phyloP scores from a whole-genome alignment of 495 filamentous ascomycete genomes.

The Penicillium tannophilum region DNA sequence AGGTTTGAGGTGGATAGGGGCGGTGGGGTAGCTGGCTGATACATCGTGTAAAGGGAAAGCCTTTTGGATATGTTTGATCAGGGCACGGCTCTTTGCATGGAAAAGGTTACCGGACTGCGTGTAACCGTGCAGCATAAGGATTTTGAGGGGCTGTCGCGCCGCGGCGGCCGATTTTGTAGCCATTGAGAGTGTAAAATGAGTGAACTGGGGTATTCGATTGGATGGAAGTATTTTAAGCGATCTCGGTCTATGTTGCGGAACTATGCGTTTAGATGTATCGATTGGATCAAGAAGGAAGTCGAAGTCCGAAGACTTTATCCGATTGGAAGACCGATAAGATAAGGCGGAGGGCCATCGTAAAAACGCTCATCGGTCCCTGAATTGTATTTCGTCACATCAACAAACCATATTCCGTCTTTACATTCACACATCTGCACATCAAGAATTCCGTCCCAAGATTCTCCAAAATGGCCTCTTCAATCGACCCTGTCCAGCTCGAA shows the following conservation, averaged over 20 bases:
- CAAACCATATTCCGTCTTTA: slow-evolving; percentile 8
- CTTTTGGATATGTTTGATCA: slow-evolving; percentile 79
- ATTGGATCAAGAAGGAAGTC: slow-evolving; percentile 3
- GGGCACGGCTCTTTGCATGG: slow-evolving; percentile 83
- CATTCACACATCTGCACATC: not conserved
- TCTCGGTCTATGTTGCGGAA: too few relatives aligned
- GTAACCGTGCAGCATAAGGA: slow-evolving; percentile 70
- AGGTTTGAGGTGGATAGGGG: slow-evolving; percentile 57
- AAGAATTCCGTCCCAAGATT: not conserved
- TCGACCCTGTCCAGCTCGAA: slow-evolving; percentile 16
- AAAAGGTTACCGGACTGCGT: slow-evolving; percentile 89
- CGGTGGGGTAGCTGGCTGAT: slow-evolving; percentile 55
- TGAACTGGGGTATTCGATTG: not conserved
- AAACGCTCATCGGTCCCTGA: slow-evolving; percentile 3
- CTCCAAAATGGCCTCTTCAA: slow-evolving; percentile 11
- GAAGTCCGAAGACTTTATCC: not conserved
- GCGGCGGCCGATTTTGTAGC: slow-evolving; percentile 20
- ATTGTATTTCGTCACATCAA: slow-evolving; percentile 19
- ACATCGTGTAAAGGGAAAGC: slow-evolving; percentile 60
- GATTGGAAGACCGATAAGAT: slow-evolving; percentile 17
- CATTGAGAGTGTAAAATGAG: slow-evolving; percentile 17
- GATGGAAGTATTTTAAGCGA: not conserved
- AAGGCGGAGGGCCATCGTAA: slow-evolving; percentile 2
- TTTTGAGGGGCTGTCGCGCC: slow-evolving; percentile 46
- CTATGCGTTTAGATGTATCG: not conserved